These are phyloP conservation scores for Diaporthe sp. DNA, from an alignment of 2,329 filamentous ascomycete species.

Conservation along the genomic window DNA sequence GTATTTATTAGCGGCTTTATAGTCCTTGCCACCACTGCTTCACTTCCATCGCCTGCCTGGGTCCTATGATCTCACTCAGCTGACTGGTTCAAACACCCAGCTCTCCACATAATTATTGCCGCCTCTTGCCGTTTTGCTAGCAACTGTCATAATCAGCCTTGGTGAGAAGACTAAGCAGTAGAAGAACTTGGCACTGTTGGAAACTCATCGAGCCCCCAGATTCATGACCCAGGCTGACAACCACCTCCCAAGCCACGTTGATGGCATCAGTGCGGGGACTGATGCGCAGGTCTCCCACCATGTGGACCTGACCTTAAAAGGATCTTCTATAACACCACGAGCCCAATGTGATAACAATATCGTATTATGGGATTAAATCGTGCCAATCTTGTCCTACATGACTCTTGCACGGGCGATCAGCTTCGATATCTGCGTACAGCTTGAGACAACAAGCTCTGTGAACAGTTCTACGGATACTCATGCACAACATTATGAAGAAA, in stretches of 20 bases:
- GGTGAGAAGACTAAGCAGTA: not conserved
- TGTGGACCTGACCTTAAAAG: not conserved
- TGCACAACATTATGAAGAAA: not conserved
- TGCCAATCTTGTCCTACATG: not conserved
- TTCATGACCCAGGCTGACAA: not conserved
- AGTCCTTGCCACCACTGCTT: not conserved
- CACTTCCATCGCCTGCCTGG: no score
- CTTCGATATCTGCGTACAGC: not conserved
- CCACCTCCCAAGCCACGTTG: no score
- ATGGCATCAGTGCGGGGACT: not conserved
- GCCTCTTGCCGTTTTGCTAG: not conserved
- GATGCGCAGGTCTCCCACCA: not conserved
- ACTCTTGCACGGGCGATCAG: not conserved
- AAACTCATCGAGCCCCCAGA: not conserved
- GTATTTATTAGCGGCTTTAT: not conserved
- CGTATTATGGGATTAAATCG: fast-evolving
- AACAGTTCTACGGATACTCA: not conserved
- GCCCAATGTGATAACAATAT: not conserved
- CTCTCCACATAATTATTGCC: not conserved
- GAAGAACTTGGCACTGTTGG: not conserved
- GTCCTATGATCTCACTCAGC: not conserved
- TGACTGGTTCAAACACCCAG: not conserved
- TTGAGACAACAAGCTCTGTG: not conserved
- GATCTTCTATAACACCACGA: not conserved
- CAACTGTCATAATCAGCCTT: no score